Percentiles rank a stretch among this genome's conserved stretches.
Conservation (phyloP, 2,329 filamentous ascomycete genomes). For the Aspergillus novoparasiticus region DNA sequence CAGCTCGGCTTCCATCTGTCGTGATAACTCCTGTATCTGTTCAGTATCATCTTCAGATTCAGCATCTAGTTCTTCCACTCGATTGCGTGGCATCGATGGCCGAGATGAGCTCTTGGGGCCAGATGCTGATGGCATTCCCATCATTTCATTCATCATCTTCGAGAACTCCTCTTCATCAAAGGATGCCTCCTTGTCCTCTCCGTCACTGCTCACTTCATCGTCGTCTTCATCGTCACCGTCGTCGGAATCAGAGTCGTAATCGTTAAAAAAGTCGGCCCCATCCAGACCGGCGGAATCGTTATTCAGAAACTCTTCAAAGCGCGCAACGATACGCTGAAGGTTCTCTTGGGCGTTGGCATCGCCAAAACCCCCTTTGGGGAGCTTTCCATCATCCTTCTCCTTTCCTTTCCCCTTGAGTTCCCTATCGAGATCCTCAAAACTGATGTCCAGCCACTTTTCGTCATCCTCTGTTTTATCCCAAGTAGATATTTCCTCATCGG, state of each 20-base stretch:
- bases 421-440: constrained; percentile 83
- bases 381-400: constrained; percentile 20
- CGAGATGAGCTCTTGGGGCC: constrained; percentile 25
- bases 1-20: constrained; percentile 52
- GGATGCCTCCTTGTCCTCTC: constrained; percentile 73
- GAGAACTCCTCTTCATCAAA: constrained; percentile 86
- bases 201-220: constrained; percentile 60
- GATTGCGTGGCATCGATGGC: constrained; percentile 27
- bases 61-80: constrained; percentile 54
- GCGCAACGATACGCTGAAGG: constrained; percentile 84
- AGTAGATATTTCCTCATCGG: constrained; percentile 67
- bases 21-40: constrained; percentile 47
- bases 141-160: constrained; percentile 89
- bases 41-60: constrained; percentile 62
- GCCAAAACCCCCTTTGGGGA: constrained; percentile 44
- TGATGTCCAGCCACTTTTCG: constrained; percentile 89
- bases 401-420: constrained; percentile 67
- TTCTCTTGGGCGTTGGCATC: constrained; percentile 54
- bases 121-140: constrained; percentile 64
- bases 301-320: constrained; percentile 90
- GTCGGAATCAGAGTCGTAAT: constrained; percentile 69
- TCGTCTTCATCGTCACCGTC: constrained; percentile 55
- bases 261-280: constrained; percentile 69
- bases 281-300: constrained; percentile 80
- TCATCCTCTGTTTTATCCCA: constrained; percentile 79